Conservation (phyloP, 345 rosid species). For the Hypericum androsaemum region DNA sequence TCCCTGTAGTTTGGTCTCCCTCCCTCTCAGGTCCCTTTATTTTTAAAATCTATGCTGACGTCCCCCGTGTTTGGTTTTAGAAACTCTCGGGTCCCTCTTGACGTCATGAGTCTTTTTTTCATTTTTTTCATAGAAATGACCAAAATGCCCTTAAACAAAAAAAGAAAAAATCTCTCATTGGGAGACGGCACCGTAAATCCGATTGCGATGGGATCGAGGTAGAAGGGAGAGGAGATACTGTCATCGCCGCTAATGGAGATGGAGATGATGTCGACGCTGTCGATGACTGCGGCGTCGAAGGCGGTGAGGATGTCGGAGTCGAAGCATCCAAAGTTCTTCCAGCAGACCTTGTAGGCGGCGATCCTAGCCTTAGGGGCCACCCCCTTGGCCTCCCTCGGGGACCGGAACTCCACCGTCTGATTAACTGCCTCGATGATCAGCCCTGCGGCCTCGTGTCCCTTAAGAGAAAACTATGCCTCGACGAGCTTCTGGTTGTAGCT, state of each 20-base stretch:
- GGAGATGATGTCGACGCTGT: slow-evolving; percentile 67
- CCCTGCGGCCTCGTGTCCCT: slow-evolving; percentile 70
- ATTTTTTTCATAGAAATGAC: no score
- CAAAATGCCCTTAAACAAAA: no score
- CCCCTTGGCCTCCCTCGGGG: slow-evolving; percentile 83
- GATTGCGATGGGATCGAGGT: slow-evolving; percentile 77
- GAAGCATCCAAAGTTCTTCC: slow-evolving; percentile 74
- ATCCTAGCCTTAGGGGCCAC: slow-evolving; percentile 78
- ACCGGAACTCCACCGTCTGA: slow-evolving; percentile 59
- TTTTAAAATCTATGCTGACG: no score
- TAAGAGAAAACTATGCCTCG: slow-evolving; percentile 63
- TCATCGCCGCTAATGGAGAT: slow-evolving; percentile 74
- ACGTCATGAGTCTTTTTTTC: no score
- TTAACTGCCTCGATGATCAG: slow-evolving; percentile 54
- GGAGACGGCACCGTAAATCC: slow-evolving; percentile 65
- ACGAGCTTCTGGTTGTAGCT: slow-evolving; percentile 61
- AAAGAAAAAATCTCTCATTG: no score
- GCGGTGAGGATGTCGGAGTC: slow-evolving; percentile 85
- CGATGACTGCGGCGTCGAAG: slow-evolving; percentile 62
- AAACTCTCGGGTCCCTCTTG: no score
- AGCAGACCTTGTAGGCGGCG: slow-evolving; percentile 71
- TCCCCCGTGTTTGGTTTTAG: no score
- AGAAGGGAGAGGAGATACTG: slow-evolving; percentile 58
- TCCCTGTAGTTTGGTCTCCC: no score
- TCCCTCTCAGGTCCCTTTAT: no score